Evolutionary conservation across 2,329 filamentous ascomycete species (phyloP).

Genomic region (Kalaharituber pfeilii): DNA sequence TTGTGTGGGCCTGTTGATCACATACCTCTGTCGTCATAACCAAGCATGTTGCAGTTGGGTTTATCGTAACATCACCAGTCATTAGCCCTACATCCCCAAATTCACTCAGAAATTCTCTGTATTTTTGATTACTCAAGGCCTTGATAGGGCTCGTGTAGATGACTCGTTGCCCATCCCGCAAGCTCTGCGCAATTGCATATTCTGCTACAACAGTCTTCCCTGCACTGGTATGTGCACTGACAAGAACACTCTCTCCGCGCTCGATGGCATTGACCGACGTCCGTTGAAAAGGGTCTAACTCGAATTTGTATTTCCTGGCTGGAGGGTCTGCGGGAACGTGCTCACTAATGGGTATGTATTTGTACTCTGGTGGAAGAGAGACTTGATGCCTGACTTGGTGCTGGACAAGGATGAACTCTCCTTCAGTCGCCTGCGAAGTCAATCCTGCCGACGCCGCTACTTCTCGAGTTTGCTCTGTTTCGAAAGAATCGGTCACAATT

Average conservation of each 20-base stretch:
- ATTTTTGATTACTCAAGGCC: slow-evolving; percentile 96
- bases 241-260: slow-evolving; percentile 85
- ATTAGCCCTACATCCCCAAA: slow-evolving; percentile 96
- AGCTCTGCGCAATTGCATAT: slow-evolving; percentile 91
- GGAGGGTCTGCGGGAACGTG: slow-evolving; percentile 81
- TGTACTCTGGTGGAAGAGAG: slow-evolving; percentile 80
- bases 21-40: slow-evolving; percentile 87
- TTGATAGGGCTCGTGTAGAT: slow-evolving; percentile 99
- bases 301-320: slow-evolving; percentile 70
- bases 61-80: slow-evolving; percentile 98
- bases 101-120: slow-evolving; percentile 83
- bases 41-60: slow-evolving; percentile 89
- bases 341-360: slow-evolving; percentile 84
- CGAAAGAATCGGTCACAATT: slow-evolving; percentile 79
- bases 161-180: slow-evolving; percentile 93
- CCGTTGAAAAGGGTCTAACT: slow-evolving; percentile 92
- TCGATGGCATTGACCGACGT: slow-evolving; percentile 89
- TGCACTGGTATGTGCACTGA: slow-evolving; percentile 92
- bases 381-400: slow-evolving; percentile 99
- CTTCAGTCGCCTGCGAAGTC: slow-evolving; percentile 41
- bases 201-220: slow-evolving; percentile 98
- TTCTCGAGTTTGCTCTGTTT: slow-evolving; percentile 86
- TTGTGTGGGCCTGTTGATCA: background rate
- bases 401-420: slow-evolving; percentile 59
- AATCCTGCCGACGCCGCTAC: slow-evolving; percentile 62